Evolutionary conservation across 176 grass and related monocot species (phyloP).

Genomic region (Bromus sterilis): DNA sequence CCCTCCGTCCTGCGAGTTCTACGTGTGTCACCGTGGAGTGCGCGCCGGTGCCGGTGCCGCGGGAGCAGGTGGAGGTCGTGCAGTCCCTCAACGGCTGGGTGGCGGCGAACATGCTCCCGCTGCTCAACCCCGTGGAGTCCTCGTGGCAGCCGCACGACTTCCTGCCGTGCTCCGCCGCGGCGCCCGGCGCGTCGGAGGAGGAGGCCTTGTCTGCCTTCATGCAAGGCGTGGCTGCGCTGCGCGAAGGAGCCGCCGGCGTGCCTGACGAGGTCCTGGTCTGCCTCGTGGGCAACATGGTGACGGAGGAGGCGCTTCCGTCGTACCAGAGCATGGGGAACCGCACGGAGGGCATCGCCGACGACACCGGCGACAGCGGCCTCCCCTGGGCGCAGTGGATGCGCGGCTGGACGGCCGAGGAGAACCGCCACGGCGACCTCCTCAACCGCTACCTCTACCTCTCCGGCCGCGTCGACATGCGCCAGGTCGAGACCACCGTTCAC

Average conservation of each 20-base stretch:
- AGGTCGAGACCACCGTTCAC: constrained; percentile 22
- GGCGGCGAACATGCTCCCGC: constrained; percentile 33
- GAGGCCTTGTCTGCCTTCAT: background rate
- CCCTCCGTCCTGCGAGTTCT: background rate
- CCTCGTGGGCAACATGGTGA: too few species aligned
- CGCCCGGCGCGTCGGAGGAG: background rate
- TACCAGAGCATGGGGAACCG: constrained; percentile 39
- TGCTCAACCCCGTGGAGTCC: constrained; percentile 26
- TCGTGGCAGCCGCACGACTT: constrained; percentile 44
- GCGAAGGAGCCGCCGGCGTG: background rate
- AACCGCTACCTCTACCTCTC: constrained; percentile 32
- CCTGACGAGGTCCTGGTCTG: constrained; percentile 33
- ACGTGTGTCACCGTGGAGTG: background rate
- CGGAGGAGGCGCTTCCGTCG: constrained; percentile 21
- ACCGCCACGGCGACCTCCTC: constrained; percentile 56
- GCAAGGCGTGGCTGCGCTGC: constrained; percentile 1
- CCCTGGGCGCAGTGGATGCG: constrained; percentile 14
- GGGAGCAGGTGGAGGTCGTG: constrained; percentile 23
- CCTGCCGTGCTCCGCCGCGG: constrained; percentile 16
- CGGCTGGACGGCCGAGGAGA: constrained; percentile 65
- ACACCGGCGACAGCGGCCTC: background rate
- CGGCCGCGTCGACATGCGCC: too few species aligned
- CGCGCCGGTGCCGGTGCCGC: background rate
- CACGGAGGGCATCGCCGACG: background rate
- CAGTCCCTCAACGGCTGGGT: constrained; percentile 31